phyloP scores from a whole-genome alignment of 257 asterid genomes.

The Nicotiana sylvestris region DNA sequence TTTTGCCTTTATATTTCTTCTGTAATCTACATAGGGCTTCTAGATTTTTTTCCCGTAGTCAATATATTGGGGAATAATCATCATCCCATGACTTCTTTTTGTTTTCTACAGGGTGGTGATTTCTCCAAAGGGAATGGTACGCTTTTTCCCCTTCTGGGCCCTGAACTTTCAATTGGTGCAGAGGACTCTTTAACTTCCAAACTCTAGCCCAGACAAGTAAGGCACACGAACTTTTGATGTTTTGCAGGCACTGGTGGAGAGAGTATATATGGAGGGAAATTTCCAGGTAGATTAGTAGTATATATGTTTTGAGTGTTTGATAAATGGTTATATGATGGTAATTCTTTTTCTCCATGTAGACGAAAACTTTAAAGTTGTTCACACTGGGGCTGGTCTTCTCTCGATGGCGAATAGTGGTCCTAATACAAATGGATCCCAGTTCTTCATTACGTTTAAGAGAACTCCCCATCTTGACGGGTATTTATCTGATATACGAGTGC shows the following conservation, averaged over 20 bases:
- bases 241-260: conserved; percentile 99
- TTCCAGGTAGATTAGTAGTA: conserved; percentile 49
- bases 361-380: conserved; percentile 84
- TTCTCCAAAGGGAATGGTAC: conserved; percentile 96
- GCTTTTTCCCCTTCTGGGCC: conserved; percentile 52
- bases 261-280: conserved; percentile 94
- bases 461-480: conserved; percentile 99
- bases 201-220: conserved; percentile 69
- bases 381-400: conserved; percentile 70
- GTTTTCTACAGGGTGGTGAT: conserved; percentile 82
- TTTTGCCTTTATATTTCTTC: neutral
- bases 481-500: conserved; percentile 2
- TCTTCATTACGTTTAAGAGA: conserved; percentile 79
- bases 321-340: conserved; percentile 10
- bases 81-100: conserved; percentile 16
- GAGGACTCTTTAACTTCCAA: conserved; percentile 54
- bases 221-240: conserved; percentile 70
- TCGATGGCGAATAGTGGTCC: conserved; percentile 99
- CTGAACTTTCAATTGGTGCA: conserved; percentile 54
- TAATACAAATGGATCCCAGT: conserved; percentile 95
- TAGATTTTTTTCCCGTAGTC: neutral
- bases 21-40: neutral
- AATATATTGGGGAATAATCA: neutral
- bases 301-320: conserved; percentile 11
- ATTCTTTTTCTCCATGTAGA: conserved; percentile 37